Conservation (phyloP, 192 early-diverging fungal genomes). For the Globomyces pollinis-pini region DNA sequence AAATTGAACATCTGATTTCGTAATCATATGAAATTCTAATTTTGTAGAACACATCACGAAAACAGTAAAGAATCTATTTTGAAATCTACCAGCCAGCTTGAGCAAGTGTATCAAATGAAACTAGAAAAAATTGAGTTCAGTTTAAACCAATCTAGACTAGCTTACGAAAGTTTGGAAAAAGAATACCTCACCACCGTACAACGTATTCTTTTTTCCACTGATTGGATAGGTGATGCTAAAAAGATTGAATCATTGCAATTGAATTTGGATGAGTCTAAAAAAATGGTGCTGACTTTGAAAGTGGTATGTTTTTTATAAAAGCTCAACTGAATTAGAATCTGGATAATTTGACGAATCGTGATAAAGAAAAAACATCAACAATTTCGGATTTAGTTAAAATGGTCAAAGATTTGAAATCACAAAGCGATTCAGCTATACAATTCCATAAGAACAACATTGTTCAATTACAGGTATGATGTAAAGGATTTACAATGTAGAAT, state of each 20-base stretch:
- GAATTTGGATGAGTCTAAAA: not conserved
- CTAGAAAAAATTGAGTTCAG: slow-evolving; percentile 17
- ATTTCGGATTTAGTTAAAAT: slow-evolving; percentile 27
- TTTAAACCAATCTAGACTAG: slow-evolving; percentile 11
- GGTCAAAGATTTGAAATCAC: slow-evolving; percentile 8
- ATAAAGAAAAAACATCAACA: slow-evolving; percentile 37
- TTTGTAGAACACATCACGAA: slow-evolving; percentile 13
- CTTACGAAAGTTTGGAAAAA: slow-evolving; percentile 30
- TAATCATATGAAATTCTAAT: not conserved
- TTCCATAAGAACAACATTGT: slow-evolving; percentile 1
- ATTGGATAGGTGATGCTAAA: slow-evolving; percentile 13
- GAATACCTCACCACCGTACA: slow-evolving; percentile 29
- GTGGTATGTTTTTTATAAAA: not conserved
- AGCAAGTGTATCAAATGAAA: slow-evolving; percentile 10
- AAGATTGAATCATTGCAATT: not conserved
- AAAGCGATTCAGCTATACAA: slow-evolving; percentile 5
- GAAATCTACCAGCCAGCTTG: not conserved
- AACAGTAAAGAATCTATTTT: not conserved
- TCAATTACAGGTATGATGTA: not conserved
- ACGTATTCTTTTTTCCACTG: not conserved
- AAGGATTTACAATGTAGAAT: not conserved
- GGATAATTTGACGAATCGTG: slow-evolving; percentile 16
- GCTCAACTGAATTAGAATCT: slow-evolving; percentile 6
- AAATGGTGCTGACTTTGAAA: not conserved
- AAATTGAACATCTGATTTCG: slow-evolving; percentile 19